Conservation (phyloP, 2,329 filamentous ascomycete genomes). For the Elsinoe fawcettii region DNA sequence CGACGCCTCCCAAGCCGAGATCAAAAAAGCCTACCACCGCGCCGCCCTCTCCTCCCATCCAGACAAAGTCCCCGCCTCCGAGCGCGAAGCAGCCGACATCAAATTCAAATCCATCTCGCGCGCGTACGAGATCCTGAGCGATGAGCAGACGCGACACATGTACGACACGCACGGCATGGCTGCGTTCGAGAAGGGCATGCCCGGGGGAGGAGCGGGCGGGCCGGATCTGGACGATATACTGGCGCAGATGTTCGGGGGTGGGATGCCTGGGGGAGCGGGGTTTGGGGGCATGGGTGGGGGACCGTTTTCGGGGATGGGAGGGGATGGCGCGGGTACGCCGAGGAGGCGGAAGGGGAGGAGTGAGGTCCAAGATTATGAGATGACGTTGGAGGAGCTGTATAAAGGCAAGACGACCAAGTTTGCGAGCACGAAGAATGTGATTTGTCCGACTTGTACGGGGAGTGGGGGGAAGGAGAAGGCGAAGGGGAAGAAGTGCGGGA, state of each 20-base stretch:
- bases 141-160: constrained; percentile 84
- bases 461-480: constrained; percentile 86
- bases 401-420: constrained; percentile 98
- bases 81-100: constrained; percentile 75
- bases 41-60: constrained; percentile 85
- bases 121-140: constrained; percentile 95
- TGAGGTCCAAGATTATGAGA: constrained; percentile 85
- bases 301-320: constrained; percentile 29
- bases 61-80: constrained; percentile 85
- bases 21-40: constrained; percentile 96
- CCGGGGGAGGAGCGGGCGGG: constrained; percentile 56
- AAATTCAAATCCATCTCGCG: constrained; percentile 90
- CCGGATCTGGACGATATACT: constrained; percentile 88
- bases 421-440: constrained; percentile 84
- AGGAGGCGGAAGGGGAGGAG: constrained; percentile 63
- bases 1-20: constrained; percentile 65
- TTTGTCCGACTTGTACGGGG: constrained; percentile 82
- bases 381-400: constrained; percentile 89
- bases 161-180: constrained; percentile 96
- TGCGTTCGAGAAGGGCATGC: constrained; percentile 74
- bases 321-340: constrained; percentile 24
- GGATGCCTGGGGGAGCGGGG: constrained; percentile 42
- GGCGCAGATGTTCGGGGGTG: constrained; percentile 75
- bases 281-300: constrained; percentile 52
- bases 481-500: constrained; percentile 72